Conservation (phyloP, 2,329 filamentous ascomycete species). For the Fusarium coffeatum region DNA sequence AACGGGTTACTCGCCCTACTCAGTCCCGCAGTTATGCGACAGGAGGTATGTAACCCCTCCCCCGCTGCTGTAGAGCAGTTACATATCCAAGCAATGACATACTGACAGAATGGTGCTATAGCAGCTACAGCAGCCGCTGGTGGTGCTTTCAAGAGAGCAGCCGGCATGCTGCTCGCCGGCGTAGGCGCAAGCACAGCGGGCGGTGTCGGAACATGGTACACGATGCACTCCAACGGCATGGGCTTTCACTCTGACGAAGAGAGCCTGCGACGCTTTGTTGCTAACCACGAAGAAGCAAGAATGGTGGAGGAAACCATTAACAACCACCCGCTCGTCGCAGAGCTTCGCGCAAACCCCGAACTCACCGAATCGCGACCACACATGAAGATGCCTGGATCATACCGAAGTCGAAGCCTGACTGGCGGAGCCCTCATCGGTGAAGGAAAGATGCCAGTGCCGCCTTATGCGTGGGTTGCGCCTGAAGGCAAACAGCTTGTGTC, state of each 20-base stretch:
- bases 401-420: slow-evolving; percentile 82
- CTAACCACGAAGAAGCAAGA: slow-evolving; percentile 62
- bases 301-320: slow-evolving; percentile 80
- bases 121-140: slow-evolving; percentile 32
- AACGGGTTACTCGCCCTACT: slow-evolving; percentile 30
- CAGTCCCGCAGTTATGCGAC: slow-evolving; percentile 46
- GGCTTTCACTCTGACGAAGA: slow-evolving; percentile 72
- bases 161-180: slow-evolving; percentile 47
- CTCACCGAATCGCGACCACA: slow-evolving; percentile 85
- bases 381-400: slow-evolving; percentile 80
- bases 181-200: slow-evolving; percentile 49
- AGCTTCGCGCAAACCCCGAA: slow-evolving; percentile 73
- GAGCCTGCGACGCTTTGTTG: slow-evolving; percentile 73
- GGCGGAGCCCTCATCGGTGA: slow-evolving; percentile 81
- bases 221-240: slow-evolving; percentile 51
- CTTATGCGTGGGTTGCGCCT: slow-evolving; percentile 79
- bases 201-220: slow-evolving; percentile 53
- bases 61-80: not conserved
- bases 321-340: slow-evolving; percentile 77
- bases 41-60: slow-evolving; percentile 41
- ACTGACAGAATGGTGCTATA: slow-evolving; percentile 25
- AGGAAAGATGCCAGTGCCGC: slow-evolving; percentile 82
- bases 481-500: slow-evolving; percentile 76
- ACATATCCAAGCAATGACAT: slow-evolving; percentile 12
- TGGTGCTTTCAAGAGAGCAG: slow-evolving; percentile 40